Evolutionary conservation across 345 rosid genomes (phyloP).

Genomic region (Salix caprea): DNA sequence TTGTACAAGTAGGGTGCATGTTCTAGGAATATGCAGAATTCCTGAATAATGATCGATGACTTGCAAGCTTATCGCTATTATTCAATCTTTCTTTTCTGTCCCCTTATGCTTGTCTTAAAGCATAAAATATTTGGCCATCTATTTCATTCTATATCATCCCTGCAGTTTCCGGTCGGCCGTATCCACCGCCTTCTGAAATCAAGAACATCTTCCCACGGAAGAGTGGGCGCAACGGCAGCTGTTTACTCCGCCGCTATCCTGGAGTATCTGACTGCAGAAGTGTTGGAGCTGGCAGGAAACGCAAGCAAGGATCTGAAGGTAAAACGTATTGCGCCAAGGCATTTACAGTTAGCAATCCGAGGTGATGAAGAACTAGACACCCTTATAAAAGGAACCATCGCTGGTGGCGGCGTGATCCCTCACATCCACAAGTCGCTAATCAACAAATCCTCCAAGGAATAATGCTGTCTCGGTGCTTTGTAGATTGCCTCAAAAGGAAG

Average conservation of each 20-base stretch:
- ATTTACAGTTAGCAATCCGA: constrained; percentile 28
- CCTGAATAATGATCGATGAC: background rate
- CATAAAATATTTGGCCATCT: background rate
- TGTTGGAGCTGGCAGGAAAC: constrained; percentile 29
- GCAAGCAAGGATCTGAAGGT: constrained; percentile 35
- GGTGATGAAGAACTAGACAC: constrained; percentile 32
- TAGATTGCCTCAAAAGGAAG: too few species aligned
- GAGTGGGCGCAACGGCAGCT: constrained; percentile 33
- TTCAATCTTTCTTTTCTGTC: background rate
- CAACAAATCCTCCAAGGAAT: constrained; percentile 27
- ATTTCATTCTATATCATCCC: background rate
- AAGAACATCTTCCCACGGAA: constrained; percentile 25
- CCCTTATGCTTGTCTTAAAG: background rate
- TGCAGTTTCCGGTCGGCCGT: constrained; percentile 25
- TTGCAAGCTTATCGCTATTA: background rate
- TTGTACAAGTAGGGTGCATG: background rate
- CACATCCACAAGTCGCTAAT: constrained; percentile 31
- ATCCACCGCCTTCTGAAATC: constrained; percentile 24
- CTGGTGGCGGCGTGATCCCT: constrained; percentile 28
- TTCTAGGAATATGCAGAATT: background rate
- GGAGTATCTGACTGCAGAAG: constrained; percentile 29
- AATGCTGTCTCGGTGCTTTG: background rate
- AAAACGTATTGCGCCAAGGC: constrained; percentile 26
- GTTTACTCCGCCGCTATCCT: constrained; percentile 21
- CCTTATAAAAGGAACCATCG: constrained; percentile 21